Base-by-base conservation (phyloP, 495 filamentous ascomycete genomes). In the Collariella sp. region DNA sequence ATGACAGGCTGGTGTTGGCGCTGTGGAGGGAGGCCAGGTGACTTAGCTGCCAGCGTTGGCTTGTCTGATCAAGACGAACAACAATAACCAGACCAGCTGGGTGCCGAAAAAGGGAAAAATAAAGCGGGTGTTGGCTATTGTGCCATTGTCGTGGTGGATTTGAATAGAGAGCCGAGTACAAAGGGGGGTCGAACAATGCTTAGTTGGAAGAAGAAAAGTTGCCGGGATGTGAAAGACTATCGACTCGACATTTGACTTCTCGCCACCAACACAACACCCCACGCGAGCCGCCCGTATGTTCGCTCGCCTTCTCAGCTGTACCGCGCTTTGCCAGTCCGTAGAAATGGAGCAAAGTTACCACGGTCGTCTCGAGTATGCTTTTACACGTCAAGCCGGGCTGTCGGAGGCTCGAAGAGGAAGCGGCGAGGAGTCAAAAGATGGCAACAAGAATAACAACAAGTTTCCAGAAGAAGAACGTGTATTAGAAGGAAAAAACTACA, bases 1-100 rank as follows among this genome's bases (percentile, higher is more conserved):
- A 31, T 9, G 26, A 31, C 9, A 9, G 9, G 9, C 5, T 31
- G 26, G 4, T 31, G 9, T 31, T 55, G 29, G n/a, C 39, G 22
- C 19, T 56, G 1, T 13, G 52, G 20, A 48, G 19, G 31, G 20
- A 31, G 52, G 29, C 43, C 22, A 38, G 34, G 10, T 44, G 19
- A 46, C 19, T 23, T 16, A 41, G 50, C 62, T 48, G 31, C 62
- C 59, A 51, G 62, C 56, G 62, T 41, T 50, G 46, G 49, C 44
- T 19, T 53, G 31, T 46, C 24, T 13, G 26, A 31, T 31, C 31
- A 29, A 20, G 26, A 12, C 36, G 33, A 56, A 56, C 49, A 58
- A 58, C 46, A 42, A 7, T 10, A 43, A 18, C 42, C 52, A 57
- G 56, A 38, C 56, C 56, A 55, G 61, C 53, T 57, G 59, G 29